These are phyloP conservation scores for Suillus hirtellus DNA, from an alignment of 768 basidiomycete species.

Conservation along the genomic window DNA sequence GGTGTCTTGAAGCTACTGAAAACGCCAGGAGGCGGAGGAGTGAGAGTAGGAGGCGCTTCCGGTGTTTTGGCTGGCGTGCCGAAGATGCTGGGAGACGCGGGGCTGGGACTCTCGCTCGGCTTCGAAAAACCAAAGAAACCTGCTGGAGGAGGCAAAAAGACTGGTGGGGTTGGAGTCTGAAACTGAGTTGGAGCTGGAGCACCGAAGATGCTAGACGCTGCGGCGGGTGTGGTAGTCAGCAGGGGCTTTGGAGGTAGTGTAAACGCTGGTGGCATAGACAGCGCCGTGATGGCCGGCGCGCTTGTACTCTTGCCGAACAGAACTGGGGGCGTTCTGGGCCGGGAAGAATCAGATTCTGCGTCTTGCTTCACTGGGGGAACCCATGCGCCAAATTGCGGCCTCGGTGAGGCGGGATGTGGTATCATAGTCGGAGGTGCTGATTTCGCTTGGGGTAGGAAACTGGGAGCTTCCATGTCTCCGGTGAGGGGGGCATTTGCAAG, in stretches of 20 bases:
- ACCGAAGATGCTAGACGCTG: conserved; percentile 11
- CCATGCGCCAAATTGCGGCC: conserved; percentile 38
- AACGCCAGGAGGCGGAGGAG: conserved; percentile 16
- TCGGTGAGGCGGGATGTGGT: conserved; percentile 43
- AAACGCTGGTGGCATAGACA: conserved; percentile 13
- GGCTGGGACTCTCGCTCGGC: conserved; percentile 10
- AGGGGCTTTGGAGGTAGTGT: conserved; percentile 13
- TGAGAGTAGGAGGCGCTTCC: conserved; percentile 13
- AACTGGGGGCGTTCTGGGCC: conserved; percentile 51
- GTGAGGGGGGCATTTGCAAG: conserved; percentile 57
- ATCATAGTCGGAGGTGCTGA: conserved; percentile 27
- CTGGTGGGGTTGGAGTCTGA: background rate
- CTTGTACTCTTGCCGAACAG: conserved; percentile 36
- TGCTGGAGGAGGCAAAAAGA: background rate
- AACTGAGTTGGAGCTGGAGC: background rate
- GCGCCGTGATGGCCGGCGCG: conserved; percentile 14
- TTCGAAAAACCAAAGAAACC: conserved; percentile 5
- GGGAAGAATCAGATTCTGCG: conserved; percentile 24
- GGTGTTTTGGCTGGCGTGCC: conserved; percentile 10
- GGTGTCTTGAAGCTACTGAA: conserved; percentile 12
- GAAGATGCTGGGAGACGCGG: conserved; percentile 10
- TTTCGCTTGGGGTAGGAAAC: conserved; percentile 17
- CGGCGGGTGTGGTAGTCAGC: conserved; percentile 11
- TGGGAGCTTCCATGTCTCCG: conserved; percentile 38
- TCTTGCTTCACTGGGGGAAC: conserved; percentile 24